phyloP scores from a whole-genome alignment of 164 flowering plant genomes.

The Nymphaea colorata region DNA sequence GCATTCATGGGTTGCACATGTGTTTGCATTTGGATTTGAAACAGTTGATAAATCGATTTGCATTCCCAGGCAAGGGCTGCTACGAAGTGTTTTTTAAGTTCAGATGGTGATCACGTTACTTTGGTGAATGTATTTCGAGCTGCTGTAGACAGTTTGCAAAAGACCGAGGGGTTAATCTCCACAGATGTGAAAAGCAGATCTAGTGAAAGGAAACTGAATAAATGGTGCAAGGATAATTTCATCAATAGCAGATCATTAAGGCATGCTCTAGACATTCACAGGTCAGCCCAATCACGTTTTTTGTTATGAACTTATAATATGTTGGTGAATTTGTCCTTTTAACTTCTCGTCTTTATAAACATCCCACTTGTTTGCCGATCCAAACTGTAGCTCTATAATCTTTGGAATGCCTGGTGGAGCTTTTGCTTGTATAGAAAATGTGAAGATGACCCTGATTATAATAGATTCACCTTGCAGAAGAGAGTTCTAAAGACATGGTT shows the following conservation, averaged over 20 bases:
- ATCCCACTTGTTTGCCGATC: no score
- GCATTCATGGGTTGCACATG: no score
- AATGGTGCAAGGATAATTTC: conserved; percentile 91
- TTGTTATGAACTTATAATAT: no score
- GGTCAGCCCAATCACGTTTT: conserved; percentile 30
- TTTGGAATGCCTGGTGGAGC: no score
- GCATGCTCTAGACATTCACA: conserved; percentile 86
- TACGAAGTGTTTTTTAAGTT: conserved; percentile 51
- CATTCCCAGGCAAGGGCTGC: conserved; percentile 54
- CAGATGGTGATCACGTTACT: conserved; percentile 85
- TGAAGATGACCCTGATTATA: no score
- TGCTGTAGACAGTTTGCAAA: conserved; percentile 55
- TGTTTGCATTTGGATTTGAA: no score
- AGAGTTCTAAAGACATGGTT: no score
- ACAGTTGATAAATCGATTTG: not conserved
- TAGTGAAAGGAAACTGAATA: conserved; percentile 45
- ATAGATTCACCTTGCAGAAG: no score
- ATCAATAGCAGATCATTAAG: conserved; percentile 67
- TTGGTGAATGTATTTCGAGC: conserved; percentile 69
- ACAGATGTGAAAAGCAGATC: not conserved
- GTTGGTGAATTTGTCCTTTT: no score
- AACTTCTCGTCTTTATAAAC: no score
- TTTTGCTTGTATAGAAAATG: no score
- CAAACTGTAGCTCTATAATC: no score
- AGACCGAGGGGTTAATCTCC: conserved; percentile 11